Evolutionary conservation across 169 alveolate genomes (phyloP).

Genomic region (Plasmodium relictum): DNA sequence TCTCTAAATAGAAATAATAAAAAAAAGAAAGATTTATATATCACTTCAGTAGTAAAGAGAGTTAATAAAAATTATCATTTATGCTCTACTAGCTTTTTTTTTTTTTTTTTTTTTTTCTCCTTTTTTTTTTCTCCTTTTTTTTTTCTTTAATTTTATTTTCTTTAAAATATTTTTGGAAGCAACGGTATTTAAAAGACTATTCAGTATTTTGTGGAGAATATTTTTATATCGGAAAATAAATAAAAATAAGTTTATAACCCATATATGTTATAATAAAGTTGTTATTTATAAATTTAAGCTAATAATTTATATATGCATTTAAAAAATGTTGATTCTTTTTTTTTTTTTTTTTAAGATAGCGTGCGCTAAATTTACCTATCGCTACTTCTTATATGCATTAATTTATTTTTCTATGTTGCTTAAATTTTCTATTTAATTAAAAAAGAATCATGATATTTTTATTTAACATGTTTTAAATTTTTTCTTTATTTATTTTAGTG

Average conservation of each 20-base stretch:
- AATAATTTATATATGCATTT: constrained; percentile 3
- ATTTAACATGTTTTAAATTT: neutral
- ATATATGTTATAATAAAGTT: constrained; percentile 6
- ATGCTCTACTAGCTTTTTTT: constrained; percentile 31
- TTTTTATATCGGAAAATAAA: constrained; percentile 11
- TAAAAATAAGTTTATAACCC: neutral
- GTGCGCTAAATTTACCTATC: constrained; percentile 21
- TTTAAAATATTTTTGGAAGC: neutral
- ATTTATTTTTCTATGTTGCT: neutral
- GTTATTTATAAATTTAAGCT: neutral
- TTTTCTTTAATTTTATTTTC: constrained; percentile 4
- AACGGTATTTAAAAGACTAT: constrained; percentile 5
- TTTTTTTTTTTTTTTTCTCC: constrained; percentile 4
- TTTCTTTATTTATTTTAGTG: constrained; percentile 11
- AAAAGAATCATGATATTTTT: neutral
- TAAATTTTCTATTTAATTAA: constrained; percentile 15
- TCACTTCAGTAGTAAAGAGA: constrained; percentile 12
- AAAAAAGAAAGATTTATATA: constrained; percentile 5
- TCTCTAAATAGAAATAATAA: neutral
- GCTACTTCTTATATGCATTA: constrained; percentile 2
- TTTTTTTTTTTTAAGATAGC: constrained; percentile 11
- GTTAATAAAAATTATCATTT: constrained; percentile 12
- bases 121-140: neutral
- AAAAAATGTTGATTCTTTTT: constrained; percentile 8
- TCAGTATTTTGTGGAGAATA: constrained; percentile 21